A percentile compares a stretch with the other conserved stretches of the same genome.
phyloP scores from a whole-genome alignment of 768 basidiomycete species.

The Pilatotrama ljubarskyi region DNA sequence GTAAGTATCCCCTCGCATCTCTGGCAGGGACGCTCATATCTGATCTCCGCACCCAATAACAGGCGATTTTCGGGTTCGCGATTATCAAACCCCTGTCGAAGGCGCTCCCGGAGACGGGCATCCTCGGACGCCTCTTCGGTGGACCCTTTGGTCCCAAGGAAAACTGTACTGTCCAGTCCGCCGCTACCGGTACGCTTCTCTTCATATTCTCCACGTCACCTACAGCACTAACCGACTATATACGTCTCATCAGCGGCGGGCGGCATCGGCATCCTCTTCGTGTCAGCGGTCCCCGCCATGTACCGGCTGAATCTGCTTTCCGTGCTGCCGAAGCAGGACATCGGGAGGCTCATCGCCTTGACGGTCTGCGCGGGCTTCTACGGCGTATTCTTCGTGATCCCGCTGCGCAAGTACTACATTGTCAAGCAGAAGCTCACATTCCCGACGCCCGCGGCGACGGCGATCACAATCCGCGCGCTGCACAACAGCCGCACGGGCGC shows the following conservation, averaged over 20 bases:
- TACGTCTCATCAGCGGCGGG: slow-evolving; percentile 42
- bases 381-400: slow-evolving; percentile 67
- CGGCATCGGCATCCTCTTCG: slow-evolving; percentile 59
- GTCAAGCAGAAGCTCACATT: slow-evolving; percentile 63
- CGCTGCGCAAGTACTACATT: slow-evolving; percentile 61
- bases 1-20: slow-evolving; percentile 29
- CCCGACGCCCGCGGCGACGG: slow-evolving; percentile 66
- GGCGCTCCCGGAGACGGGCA: slow-evolving; percentile 46
- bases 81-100: slow-evolving; percentile 59
- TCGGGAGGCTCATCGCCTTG: slow-evolving; percentile 57
- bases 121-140: slow-evolving; percentile 47
- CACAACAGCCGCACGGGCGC: slow-evolving; percentile 54
- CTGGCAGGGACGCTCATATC: background rate
- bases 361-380: slow-evolving; percentile 57
- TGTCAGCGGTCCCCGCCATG: slow-evolving; percentile 60
- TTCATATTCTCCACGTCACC: background rate
- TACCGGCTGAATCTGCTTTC: slow-evolving; percentile 54
- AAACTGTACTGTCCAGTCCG: slow-evolving; percentile 62
- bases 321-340: slow-evolving; percentile 47
- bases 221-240: slow-evolving; percentile 22
- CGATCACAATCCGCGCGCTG: slow-evolving; percentile 61
- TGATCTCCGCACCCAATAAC: background rate
- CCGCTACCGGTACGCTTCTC: slow-evolving; percentile 45
- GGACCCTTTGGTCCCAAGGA: slow-evolving; percentile 67
- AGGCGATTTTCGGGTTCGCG: slow-evolving; percentile 60